These are phyloP conservation scores for Chrysanthemum lavandulifolium DNA, from an alignment of 129 eudicot genomes.

Conservation along the genomic window DNA sequence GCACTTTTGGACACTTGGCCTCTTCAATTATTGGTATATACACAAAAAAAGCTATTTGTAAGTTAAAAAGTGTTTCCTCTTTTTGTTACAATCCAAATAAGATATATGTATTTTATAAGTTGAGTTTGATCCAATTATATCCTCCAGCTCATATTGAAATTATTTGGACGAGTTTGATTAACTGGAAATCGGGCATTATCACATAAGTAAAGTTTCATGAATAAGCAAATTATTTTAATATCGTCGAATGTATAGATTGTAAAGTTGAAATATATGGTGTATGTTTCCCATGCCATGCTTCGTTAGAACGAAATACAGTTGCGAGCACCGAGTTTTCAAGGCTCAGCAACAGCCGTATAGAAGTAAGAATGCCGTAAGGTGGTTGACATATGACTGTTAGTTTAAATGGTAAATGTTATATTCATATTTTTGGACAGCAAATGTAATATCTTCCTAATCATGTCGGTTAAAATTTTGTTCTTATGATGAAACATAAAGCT, in stretches of 20 bases:
- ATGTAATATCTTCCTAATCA: no score
- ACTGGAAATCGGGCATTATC: background rate
- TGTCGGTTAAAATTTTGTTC: no score
- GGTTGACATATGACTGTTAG: no score
- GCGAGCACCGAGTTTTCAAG: no score
- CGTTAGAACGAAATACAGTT: no score
- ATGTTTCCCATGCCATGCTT: no score
- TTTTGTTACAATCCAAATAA: conserved; percentile 15
- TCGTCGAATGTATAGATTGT: background rate
- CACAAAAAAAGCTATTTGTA: conserved; percentile 5
- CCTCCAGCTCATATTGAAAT: conserved; percentile 11
- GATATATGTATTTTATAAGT: background rate
- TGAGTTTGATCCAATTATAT: conserved; percentile 8
- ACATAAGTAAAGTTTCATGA: background rate
- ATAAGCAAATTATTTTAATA: background rate
- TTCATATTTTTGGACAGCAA: no score
- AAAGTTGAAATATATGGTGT: no score
- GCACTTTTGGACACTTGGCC: conserved; percentile 24
- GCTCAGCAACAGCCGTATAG: no score
- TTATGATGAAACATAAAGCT: no score
- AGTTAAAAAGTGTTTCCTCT: conserved; percentile 30
- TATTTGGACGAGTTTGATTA: background rate
- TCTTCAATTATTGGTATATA: conserved; percentile 25
- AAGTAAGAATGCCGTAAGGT: no score
- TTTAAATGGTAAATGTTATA: no score